Evolutionary conservation across 208 protist species (phyloP), one percentile per base, ranked within the genome.

Genomic region (Crithidia bombi): DNA sequence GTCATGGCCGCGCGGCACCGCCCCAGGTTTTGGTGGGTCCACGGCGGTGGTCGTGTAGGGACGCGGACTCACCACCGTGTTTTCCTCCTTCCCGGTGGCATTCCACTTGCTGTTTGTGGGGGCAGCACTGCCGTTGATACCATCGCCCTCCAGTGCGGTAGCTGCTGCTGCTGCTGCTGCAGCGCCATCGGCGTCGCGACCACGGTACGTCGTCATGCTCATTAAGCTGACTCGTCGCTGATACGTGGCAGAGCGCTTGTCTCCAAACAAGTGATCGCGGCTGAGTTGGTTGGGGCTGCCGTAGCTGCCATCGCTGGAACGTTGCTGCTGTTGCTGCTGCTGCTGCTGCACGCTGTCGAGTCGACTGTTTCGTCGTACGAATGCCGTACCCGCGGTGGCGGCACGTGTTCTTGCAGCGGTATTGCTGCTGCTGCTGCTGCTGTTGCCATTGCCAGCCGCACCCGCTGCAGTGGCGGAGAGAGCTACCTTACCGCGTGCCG

Each of bases 151-250:
- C 15, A 11, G 25, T n/a, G n/a, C 49, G 32, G 0, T 17, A 25
- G 51, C n/a, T 41, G 32, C n/a, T 30, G 35, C 21, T 17, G 35
- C 35, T 25, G 54, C 10, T 59, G 35, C 35, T 44, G 35, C 11
- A 12, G 39, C 19, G 12, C 21, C 28, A 10, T 7, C 30, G 41
- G 15, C n/a, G 5, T 12, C 33, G 35, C 38, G 2, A n/a, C 6
- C 44, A 12, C n/a, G 11, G 47, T 28, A 52, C 5, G 38, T 21
- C 9, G 38, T 30, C 38, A 15, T 12, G 17, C 43, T 64, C 26
- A 35, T 64, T 17, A 51, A 3, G n/a, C 57, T 64, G 26, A 36
- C 41, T 14, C 26, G 38, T 28, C 41, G 21, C 17, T 64, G 38
- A 4, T 9, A 26, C 2, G 57, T 4, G 26, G 51, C 6, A 0